Base-by-base conservation (phyloP, 2,329 filamentous ascomycete genomes). In the Ceratocystis huliohia region DNA sequence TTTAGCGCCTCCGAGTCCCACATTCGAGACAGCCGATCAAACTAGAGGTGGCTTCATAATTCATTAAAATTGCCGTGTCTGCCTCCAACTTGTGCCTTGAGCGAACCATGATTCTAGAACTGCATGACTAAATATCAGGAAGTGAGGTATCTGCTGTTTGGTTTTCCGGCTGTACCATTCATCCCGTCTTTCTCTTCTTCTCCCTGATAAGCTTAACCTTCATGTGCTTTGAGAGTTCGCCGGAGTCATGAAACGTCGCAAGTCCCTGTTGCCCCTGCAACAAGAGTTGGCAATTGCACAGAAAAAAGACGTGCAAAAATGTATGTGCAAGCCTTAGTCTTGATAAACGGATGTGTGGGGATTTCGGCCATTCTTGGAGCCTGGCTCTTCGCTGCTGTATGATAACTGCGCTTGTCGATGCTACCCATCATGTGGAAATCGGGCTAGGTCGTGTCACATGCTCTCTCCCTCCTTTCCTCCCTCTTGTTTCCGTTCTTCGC, bases 21-120 rank as follows among this genome's bases (percentile, higher is more conserved):
- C 8, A 56, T 25, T 56, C 50, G 50, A 56, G 50, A 56, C 50
- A 10, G 50, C 22, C 20, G 50, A 56, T 56, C 50, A 56, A 56
- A 56, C 50, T 20, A 28, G 50, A 25, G 50, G 22, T 30, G 50
- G 50, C 50, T 56, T 20, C 50, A 25, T 25, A 56, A 15, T 20
- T 15, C 50, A 56, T 28, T 2, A 2, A 48, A 48, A 25, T 25
- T 56, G 20, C 50, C 17, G 8, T 25, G 25, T 56, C 13, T 56
- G 50, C 50, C 50, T 56, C 50, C 22, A 30, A 25, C 50, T n/a
- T n/a, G 22, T 3, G n/a, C 3, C n/a, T 22, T 20, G 22, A 22
- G 22, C n/a, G 46, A 7, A 22, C 10, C 6, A 20, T 50, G 46
- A 15, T 56, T 56, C 50, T 56, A 56, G 50, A 56, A 56, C 10